Conservation (phyloP, 176 grass and related monocot species). For the Triticum monococcum region DNA sequence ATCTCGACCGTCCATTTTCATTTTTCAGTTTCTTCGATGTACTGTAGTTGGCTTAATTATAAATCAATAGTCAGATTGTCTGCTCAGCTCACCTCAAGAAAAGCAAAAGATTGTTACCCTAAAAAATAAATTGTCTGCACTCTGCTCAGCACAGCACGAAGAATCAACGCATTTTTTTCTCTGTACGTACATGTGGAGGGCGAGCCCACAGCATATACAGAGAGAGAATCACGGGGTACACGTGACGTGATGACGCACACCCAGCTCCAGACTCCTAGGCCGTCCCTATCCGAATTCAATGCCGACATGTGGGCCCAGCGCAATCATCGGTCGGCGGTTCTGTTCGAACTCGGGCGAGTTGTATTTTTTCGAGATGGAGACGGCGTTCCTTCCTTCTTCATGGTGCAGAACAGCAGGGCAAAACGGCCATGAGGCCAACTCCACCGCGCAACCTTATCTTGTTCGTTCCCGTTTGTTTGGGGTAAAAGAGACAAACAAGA, state of each 20-base stretch:
- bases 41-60: too few species aligned
- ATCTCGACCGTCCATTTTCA: too few species aligned
- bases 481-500: too few species aligned
- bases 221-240: constrained; percentile 11
- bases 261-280: constrained; percentile 25
- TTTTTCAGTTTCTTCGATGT: too few species aligned
- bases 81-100: too few species aligned
- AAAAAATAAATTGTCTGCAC: too few species aligned
- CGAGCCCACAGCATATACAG: neutral
- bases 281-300: constrained; percentile 12
- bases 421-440: neutral
- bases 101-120: too few species aligned
- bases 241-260: constrained; percentile 17
- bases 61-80: too few species aligned
- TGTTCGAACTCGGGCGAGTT: neutral
- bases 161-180: too few species aligned
- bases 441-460: too few species aligned
- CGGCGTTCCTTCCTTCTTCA: neutral
- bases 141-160: too few species aligned
- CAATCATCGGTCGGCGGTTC: neutral
- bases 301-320: neutral
- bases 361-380: neutral
- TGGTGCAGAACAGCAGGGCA: neutral
- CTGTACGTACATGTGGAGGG: neutral
- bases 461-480: too few species aligned